Base-by-base conservation (phyloP, 2,329 filamentous ascomycete species). In the Teratosphaeria gauchensis region DNA sequence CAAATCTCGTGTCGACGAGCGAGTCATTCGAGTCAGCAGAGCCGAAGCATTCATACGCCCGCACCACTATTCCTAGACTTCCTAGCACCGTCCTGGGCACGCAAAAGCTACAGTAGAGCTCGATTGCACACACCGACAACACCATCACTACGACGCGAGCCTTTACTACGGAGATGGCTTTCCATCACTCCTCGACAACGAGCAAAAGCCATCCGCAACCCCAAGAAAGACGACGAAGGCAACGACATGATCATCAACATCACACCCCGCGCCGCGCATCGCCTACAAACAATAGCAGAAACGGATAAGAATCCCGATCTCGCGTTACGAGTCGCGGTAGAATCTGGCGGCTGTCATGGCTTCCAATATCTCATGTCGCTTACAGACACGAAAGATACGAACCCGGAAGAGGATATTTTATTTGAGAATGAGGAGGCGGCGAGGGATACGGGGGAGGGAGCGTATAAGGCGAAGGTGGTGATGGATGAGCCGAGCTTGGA, bases 361-460 rank as follows among this genome's bases (percentile, higher is more conserved):
- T 99, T 99, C 74, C 94, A 99, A 73, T 99, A 99, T 71, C 78
- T 95, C 53, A 96, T 99, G 89, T 89, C 86, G 16, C 81, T 97
- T 3, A 87, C 90, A 2, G 84, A 77, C 19, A 73, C 73, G 11
- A 75, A 75, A 16, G 80, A 84, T 56, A 75, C 87, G 16, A 79
- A 83, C 55, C 71, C 82, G 30, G 86, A 91, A 61, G 94, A 97
- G 67, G 94, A 99, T 71, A 94, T 88, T 0, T 80, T 97, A 28
- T 96, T 97, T 67, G 84, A 89, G 63, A 89, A 86, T 54, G 76
- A 85, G 14, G 70, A 70, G 31, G 60, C 61, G 16, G 62, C 63
- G 59, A 61, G 31, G 12, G 61, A 61, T 55, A 19, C 56, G 28
- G 38, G 42, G n/a, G 42, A 35, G 35, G 54, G 58, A 54, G 5